A percentile compares a stretch with the other conserved stretches of the same genome.
phyloP scores from a whole-genome alignment of 2,329 filamentous ascomycete species.

The Claviceps sp. region DNA sequence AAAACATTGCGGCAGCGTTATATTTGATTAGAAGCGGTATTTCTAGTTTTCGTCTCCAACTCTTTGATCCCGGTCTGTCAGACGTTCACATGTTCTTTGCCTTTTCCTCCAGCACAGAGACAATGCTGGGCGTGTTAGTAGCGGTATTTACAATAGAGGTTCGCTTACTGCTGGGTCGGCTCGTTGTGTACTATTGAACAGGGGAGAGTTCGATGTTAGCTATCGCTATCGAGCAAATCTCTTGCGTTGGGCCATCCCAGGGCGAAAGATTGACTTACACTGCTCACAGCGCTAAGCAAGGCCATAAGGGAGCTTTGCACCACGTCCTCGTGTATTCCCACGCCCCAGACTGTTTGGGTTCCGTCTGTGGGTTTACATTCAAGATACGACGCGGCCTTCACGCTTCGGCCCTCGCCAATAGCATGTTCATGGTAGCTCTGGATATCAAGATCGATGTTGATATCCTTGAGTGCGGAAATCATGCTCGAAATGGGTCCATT shows the following conservation, averaged over 20 bases:
- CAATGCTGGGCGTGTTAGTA: neutral
- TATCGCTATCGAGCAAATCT: neutral
- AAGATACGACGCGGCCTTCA: slow-evolving; percentile 92
- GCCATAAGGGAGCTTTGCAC: slow-evolving; percentile 82
- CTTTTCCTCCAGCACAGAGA: neutral
- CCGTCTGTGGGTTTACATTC: slow-evolving; percentile 63
- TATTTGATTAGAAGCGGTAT: too few relatives aligned
- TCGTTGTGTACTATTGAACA: neutral
- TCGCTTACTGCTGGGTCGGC: neutral
- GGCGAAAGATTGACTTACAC: slow-evolving; percentile 46
- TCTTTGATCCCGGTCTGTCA: neutral
- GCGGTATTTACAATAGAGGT: neutral
- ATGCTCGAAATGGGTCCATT: slow-evolving; percentile 86
- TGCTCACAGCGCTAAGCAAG: slow-evolving; percentile 71
- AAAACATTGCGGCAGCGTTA: too few relatives aligned
- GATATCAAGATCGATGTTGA: slow-evolving; percentile 82
- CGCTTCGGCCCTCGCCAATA: slow-evolving; percentile 65
- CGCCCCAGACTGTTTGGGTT: slow-evolving; percentile 70
- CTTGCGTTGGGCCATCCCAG: neutral
- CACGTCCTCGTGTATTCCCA: slow-evolving; percentile 42
- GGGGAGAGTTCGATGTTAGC: neutral
- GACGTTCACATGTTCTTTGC: neutral
- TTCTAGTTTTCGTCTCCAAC: neutral
- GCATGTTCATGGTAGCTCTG: slow-evolving; percentile 94
- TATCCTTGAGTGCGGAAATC: slow-evolving; percentile 61